These are phyloP conservation scores for Botrytis squamosa DNA, from an alignment of 2,329 filamentous ascomycete genomes.

Conservation along the genomic window DNA sequence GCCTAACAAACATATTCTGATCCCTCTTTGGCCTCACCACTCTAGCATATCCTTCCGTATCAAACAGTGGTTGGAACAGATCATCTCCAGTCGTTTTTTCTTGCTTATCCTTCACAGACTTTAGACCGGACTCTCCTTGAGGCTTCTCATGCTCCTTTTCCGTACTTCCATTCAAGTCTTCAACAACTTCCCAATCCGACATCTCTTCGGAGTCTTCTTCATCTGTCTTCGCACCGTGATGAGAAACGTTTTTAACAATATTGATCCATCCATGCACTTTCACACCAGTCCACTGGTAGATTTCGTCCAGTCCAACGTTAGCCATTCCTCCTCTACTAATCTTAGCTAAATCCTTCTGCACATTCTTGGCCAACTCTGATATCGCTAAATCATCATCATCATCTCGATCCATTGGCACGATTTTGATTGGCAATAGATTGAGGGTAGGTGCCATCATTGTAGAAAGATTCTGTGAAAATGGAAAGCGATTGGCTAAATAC, in stretches of 20 bases:
- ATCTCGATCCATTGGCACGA: slow-evolving; percentile 43
- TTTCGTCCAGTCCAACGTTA: slow-evolving; percentile 65
- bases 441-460: slow-evolving; percentile 66
- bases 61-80: neutral
- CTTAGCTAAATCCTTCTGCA: slow-evolving; percentile 66
- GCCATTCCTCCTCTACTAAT: slow-evolving; percentile 58
- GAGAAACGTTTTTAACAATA: slow-evolving; percentile 55
- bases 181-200: slow-evolving; percentile 16
- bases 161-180: neutral
- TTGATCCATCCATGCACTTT: slow-evolving; percentile 75
- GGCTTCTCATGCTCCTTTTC: neutral
- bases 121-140: too few species aligned
- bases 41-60: slow-evolving; percentile 1
- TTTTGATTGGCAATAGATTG: slow-evolving; percentile 71
- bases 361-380: slow-evolving; percentile 50
- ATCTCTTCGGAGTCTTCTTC: slow-evolving; percentile 16
- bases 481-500: slow-evolving; percentile 76
- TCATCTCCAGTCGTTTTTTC: too few species aligned
- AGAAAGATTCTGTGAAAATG: slow-evolving; percentile 50
- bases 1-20: neutral
- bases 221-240: neutral
- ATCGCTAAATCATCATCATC: slow-evolving; percentile 41
- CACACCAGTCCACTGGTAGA: slow-evolving; percentile 72
- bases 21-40: neutral
- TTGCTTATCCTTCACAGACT: neutral